Conservation (phyloP, 495 filamentous ascomycete genomes). For the Aspergillus leporis region DNA sequence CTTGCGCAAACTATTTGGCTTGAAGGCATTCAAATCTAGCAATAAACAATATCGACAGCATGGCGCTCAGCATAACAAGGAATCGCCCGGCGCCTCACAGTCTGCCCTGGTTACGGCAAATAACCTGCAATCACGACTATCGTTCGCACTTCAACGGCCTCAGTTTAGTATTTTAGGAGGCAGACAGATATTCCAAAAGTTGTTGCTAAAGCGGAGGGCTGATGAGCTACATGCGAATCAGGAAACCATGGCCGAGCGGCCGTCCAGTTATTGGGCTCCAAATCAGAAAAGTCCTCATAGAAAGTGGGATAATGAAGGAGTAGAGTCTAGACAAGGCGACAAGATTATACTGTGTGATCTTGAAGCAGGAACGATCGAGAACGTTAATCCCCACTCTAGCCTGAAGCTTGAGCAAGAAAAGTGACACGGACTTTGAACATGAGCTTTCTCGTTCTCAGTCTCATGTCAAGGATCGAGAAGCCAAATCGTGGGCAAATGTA, state of each 20-base stretch:
- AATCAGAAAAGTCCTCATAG: background rate
- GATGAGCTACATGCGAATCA: constrained; percentile 1
- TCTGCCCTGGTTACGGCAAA: constrained; percentile 11
- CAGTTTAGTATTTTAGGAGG: constrained; percentile 7
- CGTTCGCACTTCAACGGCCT: constrained; percentile 22
- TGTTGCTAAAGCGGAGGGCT: background rate
- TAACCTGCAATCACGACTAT: constrained; percentile 22
- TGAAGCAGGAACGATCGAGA: background rate
- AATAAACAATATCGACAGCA: constrained; percentile 28
- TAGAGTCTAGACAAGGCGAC: background rate
- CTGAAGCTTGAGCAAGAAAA: background rate
- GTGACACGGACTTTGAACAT: background rate
- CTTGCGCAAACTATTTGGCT: constrained; percentile 51
- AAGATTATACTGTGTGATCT: background rate
- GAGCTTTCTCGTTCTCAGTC: background rate
- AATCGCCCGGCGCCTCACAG: constrained; percentile 11
- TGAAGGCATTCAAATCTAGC: constrained; percentile 34
- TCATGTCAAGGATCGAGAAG: background rate
- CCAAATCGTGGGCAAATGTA: background rate
- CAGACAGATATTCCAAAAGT: background rate
- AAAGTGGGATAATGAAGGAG: background rate
- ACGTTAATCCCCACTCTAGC: background rate
- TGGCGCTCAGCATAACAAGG: constrained; percentile 19
- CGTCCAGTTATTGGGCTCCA: background rate
- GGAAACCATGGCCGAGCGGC: constrained; percentile 2